These are phyloP conservation scores for Prosopis cineraria DNA, from an alignment of 306 rosid genomes.

Conservation along the genomic window DNA sequence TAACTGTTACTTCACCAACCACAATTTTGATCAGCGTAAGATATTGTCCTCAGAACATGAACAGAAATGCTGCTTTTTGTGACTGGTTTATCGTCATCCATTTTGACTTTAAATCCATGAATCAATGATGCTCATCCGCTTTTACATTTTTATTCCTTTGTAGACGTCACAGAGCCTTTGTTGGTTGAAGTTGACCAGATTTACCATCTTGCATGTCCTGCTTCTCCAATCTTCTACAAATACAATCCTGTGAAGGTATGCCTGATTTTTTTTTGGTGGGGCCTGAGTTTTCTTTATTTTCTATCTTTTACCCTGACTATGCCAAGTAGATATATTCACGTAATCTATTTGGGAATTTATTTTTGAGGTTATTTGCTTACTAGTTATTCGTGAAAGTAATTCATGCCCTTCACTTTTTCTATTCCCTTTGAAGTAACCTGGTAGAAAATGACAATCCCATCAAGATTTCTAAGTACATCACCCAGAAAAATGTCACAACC, in stretches of 20 bases:
- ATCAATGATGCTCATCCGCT: conserved; percentile 23
- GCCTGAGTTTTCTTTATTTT: conserved; percentile 21
- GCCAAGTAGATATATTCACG: conserved; percentile 4
- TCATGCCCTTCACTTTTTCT: not conserved
- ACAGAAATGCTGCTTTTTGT: conserved; percentile 11
- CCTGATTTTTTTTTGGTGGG: not conserved
- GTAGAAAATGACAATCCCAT: no score
- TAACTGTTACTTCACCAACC: conserved; percentile 20
- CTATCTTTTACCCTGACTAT: conserved; percentile 21
- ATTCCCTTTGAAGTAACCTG: no score
- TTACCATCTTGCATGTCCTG: conserved; percentile 97
- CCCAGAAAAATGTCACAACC: no score
- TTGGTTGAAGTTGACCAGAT: conserved; percentile 92
- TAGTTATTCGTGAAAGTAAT: not conserved
- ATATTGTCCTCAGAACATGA: conserved; percentile 14
- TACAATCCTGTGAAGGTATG: conserved; percentile 94
- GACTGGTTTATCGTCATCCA: not conserved
- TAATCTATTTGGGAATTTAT: conserved; percentile 8
- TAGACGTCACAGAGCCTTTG: conserved; percentile 91
- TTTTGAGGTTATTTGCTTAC: not conserved
- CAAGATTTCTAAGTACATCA: no score
- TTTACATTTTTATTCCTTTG: conserved; percentile 30
- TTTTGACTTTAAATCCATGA: conserved; percentile 25
- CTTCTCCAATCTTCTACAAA: conserved; percentile 96
- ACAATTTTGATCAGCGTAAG: conserved; percentile 18